Evolutionary conservation across 768 basidiomycete genomes (phyloP), one percentile per base, ranked within the genome.

Genomic region (Pleurotus djamor): DNA sequence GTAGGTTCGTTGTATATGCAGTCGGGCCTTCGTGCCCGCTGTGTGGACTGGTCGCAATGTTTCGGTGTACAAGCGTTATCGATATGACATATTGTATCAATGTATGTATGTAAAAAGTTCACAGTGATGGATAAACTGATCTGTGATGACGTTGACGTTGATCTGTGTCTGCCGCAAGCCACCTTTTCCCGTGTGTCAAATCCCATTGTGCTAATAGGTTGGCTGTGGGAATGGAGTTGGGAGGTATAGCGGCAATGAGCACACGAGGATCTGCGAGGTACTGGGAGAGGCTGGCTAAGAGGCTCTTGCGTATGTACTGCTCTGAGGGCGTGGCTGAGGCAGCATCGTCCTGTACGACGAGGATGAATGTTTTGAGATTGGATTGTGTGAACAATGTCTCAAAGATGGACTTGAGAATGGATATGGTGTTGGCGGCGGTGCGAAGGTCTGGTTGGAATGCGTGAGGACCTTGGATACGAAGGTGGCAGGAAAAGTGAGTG

Each of bases 11-110:
- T 28, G 59, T 59, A 59, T 66, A 57, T 64, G 67, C 78, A 78
- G 83, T 67, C 60, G 73, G 73, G 78, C 74, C 79, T 92, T 89
- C 84, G 84, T 81, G 82, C 84, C 76, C 71, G 65, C 79, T 80
- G 80, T 73, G 69, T 91, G 89, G 86, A 81, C 76, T 67, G 75
- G 80, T 81, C 88, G 91, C 91, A 93, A 92, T 91, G 91, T 92
- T 88, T 85, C 82, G 90, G 91, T 85, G 89, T 89, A 92, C 87
- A 92, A 12, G 10, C 13, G 7, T 47, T 17, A 47, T 41, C 38
- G 10, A 64, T 60, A 33, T 60, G 58, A 62, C 63, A 63, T 61
- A 61, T 64, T 60, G 49, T 58, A 57, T 49, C 52, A 48, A 57
- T 61, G 48, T 49, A 48, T 60, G 52, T 57, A 45, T 14, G 48